Evolutionary conservation across 768 basidiomycete species (phyloP).

Genomic region (Tulasnella sp.): DNA sequence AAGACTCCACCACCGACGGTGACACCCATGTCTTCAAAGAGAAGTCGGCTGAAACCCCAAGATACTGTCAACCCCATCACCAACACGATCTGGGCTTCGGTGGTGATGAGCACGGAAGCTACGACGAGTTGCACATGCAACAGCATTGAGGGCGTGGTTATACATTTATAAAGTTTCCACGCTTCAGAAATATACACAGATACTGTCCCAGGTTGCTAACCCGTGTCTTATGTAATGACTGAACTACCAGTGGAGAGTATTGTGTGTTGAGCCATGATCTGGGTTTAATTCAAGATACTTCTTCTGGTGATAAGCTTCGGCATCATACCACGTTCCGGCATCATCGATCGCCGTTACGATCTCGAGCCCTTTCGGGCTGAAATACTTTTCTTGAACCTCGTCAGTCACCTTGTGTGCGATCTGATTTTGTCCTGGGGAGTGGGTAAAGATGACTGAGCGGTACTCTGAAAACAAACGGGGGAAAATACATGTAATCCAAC

Average conservation of each 20-base stretch:
- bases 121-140: too few species aligned
- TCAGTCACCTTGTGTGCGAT: slow-evolving; percentile 73
- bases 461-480: slow-evolving; percentile 56
- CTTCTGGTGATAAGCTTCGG: slow-evolving; percentile 44
- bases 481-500: not conserved
- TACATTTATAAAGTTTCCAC: not conserved
- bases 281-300: slow-evolving; percentile 82
- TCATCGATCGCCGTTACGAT: slow-evolving; percentile 74
- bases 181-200: too few species aligned
- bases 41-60: slow-evolving; percentile 75
- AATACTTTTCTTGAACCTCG: slow-evolving; percentile 82
- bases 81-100: slow-evolving; percentile 20
- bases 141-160: not conserved
- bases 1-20: slow-evolving; percentile 64
- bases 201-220: too few species aligned
- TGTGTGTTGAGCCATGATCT: slow-evolving; percentile 80
- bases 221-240: too few species aligned
- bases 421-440: slow-evolving; percentile 64
- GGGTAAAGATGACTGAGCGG: slow-evolving; percentile 85
- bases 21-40: slow-evolving; percentile 86
- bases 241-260: slow-evolving; percentile 63
- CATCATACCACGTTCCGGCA: slow-evolving; percentile 68
- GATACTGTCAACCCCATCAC: slow-evolving; percentile 69
- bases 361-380: slow-evolving; percentile 62
- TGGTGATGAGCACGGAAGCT: too few species aligned